Percentiles rank a stretch among this genome's conserved stretches.
Conservation (phyloP, 768 basidiomycete genomes). For the Lactarius akahatsu region DNA sequence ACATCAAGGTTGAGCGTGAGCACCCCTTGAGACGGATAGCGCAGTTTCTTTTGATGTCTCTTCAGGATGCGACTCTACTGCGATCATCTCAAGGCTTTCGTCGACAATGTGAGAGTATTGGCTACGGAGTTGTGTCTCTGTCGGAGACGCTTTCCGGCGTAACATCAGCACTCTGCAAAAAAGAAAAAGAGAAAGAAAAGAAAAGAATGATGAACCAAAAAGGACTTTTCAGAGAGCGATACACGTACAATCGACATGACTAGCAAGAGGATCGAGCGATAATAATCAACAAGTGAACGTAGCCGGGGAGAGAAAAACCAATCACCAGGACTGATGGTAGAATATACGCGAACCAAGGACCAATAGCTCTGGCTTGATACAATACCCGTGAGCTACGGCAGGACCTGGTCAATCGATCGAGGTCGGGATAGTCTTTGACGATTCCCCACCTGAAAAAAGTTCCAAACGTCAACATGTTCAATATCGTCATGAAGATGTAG, state of each 20-base stretch:
- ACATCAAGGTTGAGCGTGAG: not conserved
- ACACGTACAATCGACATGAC: constrained; percentile 25
- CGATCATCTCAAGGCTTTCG: constrained; percentile 24
- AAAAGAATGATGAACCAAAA: not conserved
- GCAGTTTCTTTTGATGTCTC: not conserved
- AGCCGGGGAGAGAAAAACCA: constrained; percentile 2
- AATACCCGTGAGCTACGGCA: too few species aligned
- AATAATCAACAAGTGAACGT: not conserved
- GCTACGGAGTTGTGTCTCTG: constrained; percentile 18
- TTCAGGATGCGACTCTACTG: not conserved
- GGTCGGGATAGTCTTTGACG: not conserved
- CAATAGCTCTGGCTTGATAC: too few species aligned
- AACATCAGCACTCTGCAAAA: constrained; percentile 23
- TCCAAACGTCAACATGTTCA: constrained; percentile 27
- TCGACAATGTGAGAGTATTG: constrained; percentile 13
- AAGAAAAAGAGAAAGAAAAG: not conserved
- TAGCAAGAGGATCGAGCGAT: not conserved
- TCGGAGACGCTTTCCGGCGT: constrained; percentile 23
- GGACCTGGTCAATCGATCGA: not conserved
- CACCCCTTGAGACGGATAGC: not conserved
- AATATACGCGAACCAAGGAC: constrained; percentile 26
- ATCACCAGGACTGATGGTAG: constrained; percentile 25
- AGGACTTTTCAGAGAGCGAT: not conserved
- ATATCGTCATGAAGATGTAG: constrained; percentile 25
- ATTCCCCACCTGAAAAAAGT: constrained; percentile 22